Conservation (phyloP, 768 basidiomycete species). For the Tulasnella sp. region DNA sequence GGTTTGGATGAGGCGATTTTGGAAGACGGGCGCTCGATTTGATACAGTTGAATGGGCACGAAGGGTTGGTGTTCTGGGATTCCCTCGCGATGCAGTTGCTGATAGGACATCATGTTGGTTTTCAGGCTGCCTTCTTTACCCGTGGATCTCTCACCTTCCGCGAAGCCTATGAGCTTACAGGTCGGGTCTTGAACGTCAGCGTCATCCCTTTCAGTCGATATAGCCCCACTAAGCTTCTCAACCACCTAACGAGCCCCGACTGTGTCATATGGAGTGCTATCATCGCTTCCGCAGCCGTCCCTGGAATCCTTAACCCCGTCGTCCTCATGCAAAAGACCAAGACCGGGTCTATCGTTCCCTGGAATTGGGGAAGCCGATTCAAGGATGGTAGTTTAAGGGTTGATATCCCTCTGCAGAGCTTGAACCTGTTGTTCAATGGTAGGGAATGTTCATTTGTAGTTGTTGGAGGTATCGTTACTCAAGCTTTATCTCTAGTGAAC, state of each 20-base stretch:
- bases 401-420: conserved; percentile 87
- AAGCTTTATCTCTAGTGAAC: conserved; percentile 53
- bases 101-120: not conserved
- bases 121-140: conserved; percentile 81
- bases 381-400: conserved; percentile 91
- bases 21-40: conserved; percentile 90
- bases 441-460: conserved; percentile 4
- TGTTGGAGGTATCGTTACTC: not conserved
- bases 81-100: not conserved
- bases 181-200: conserved; percentile 88
- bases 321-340: conserved; percentile 88
- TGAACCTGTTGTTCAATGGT: conserved; percentile 90
- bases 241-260: conserved; percentile 94
- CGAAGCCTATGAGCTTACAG: conserved; percentile 90
- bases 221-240: conserved; percentile 92
- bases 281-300: conserved; percentile 26
- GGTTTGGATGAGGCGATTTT: conserved; percentile 67
- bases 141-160: conserved; percentile 91
- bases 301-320: conserved; percentile 61
- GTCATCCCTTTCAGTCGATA: conserved; percentile 88
- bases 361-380: conserved; percentile 93
- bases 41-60: conserved; percentile 85
- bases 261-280: conserved; percentile 47
- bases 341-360: conserved; percentile 75
- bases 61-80: conserved; percentile 52